phyloP scores from a whole-genome alignment of 768 basidiomycete species.

The Phanerochaete carnosa region DNA sequence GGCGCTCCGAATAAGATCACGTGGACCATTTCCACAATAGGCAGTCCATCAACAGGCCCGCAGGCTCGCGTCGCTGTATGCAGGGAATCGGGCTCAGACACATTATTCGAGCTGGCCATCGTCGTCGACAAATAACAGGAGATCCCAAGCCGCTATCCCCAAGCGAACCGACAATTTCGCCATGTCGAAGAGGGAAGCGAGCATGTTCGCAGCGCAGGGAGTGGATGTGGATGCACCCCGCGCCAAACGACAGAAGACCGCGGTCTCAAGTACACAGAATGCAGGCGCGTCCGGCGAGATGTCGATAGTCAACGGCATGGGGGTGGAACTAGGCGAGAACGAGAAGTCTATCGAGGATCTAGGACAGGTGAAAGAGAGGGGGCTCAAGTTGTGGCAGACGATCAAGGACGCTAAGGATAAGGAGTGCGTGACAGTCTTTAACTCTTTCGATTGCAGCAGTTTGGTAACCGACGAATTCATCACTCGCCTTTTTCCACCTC shows the following conservation, averaged over 20 bases:
- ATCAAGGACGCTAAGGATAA: slow-evolving; percentile 83
- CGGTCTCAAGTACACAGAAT: background rate
- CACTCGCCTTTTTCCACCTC: background rate
- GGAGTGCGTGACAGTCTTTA: slow-evolving; percentile 69
- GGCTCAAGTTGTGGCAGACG: slow-evolving; percentile 69
- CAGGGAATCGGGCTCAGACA: slow-evolving; percentile 1
- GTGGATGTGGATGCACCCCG: slow-evolving; percentile 44
- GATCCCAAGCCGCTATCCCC: background rate
- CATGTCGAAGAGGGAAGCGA: slow-evolving; percentile 54
- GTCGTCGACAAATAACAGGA: background rate
- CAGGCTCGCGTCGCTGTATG: background rate
- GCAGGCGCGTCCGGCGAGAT: slow-evolving; percentile 20
- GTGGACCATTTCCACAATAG: background rate
- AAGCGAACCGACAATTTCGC: background rate
- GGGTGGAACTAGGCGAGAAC: slow-evolving; percentile 24
- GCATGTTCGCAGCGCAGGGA: slow-evolving; percentile 31
- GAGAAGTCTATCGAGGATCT: slow-evolving; percentile 24
- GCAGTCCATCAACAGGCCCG: slow-evolving; percentile 1
- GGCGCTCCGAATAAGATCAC: background rate
- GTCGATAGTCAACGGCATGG: slow-evolving; percentile 29
- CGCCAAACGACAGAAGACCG: slow-evolving; percentile 45
- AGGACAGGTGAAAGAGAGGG: slow-evolving; percentile 57
- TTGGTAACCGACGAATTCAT: slow-evolving; percentile 9
- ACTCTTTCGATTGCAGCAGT: slow-evolving; percentile 32
- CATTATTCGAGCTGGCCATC: slow-evolving; percentile 1